Conservation (phyloP, 1,284 basidiomycete species). For the Ustilago crameri region DNA sequence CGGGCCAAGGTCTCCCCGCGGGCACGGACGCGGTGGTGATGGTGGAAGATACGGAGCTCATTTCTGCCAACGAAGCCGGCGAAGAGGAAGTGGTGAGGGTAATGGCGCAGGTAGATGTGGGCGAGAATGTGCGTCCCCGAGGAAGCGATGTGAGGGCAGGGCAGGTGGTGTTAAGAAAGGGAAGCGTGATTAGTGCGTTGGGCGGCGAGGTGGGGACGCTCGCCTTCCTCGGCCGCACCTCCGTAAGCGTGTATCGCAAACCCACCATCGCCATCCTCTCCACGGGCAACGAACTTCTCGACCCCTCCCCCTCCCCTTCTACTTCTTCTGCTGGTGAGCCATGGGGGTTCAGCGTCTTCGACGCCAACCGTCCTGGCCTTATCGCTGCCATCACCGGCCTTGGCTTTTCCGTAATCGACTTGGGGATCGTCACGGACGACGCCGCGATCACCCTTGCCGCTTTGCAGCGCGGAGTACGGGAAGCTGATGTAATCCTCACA, state of each 20-base stretch:
- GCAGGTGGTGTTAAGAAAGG: slow-evolving; percentile 76
- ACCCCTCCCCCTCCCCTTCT: slow-evolving; percentile 71
- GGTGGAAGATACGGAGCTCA: slow-evolving; percentile 87
- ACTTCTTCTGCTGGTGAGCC: neutral
- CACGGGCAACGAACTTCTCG: slow-evolving; percentile 84
- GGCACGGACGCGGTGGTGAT: slow-evolving; percentile 84
- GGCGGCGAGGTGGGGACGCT: slow-evolving; percentile 89
- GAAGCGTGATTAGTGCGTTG: slow-evolving; percentile 74
- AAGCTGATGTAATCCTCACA: slow-evolving; percentile 80
- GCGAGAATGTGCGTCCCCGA: slow-evolving; percentile 79
- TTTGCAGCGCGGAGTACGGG: slow-evolving; percentile 73
- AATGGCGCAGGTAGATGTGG: slow-evolving; percentile 74
- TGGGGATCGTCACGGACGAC: slow-evolving; percentile 81
- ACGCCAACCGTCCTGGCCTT: slow-evolving; percentile 85
- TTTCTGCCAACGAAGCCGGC: slow-evolving; percentile 72
- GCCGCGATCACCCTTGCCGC: slow-evolving; percentile 75
- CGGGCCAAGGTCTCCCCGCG: slow-evolving; percentile 74
- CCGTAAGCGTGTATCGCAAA: slow-evolving; percentile 78
- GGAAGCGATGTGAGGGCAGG: slow-evolving; percentile 80
- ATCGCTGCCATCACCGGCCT: slow-evolving; percentile 77
- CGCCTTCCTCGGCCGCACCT: slow-evolving; percentile 77
- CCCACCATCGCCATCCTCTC: slow-evolving; percentile 82
- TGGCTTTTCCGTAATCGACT: slow-evolving; percentile 81
- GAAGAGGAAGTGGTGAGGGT: slow-evolving; percentile 80
- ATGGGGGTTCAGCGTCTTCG: slow-evolving; percentile 68